Conservation (phyloP, 164 flowering plant genomes). For the Vitis vinifera region DNA sequence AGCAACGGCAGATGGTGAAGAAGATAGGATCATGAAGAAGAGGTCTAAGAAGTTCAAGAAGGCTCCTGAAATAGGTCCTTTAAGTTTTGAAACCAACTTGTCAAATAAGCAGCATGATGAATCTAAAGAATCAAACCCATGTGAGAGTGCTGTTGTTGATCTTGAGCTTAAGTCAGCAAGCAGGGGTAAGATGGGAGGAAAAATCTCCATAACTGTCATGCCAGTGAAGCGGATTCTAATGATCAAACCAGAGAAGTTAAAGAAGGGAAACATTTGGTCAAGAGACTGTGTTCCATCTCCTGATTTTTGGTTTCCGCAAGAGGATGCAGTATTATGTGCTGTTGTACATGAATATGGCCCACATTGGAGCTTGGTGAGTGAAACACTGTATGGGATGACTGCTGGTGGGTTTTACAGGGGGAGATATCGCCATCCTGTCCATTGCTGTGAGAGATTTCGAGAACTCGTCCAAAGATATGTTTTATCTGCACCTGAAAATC, state of each 20-base stretch:
- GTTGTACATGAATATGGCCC: constrained; percentile 91
- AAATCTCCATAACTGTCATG: constrained; percentile 73
- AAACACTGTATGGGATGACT: constrained; percentile 71
- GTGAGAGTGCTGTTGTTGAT: constrained; percentile 37
- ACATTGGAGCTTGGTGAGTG: constrained; percentile 89
- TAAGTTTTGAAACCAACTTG: constrained; percentile 20
- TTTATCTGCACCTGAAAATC: constrained; percentile 52
- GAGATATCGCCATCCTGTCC: constrained; percentile 84
- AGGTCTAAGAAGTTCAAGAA: constrained; percentile 70
- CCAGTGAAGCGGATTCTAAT: constrained; percentile 73
- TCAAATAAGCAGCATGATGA: constrained; percentile 38
- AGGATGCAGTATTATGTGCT: constrained; percentile 94
- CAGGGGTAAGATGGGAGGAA: constrained; percentile 73
- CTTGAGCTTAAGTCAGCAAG: constrained; percentile 54
- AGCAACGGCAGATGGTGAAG: constrained; percentile 32
- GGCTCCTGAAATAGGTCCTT: constrained; percentile 27
- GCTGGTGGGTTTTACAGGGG: constrained; percentile 94
- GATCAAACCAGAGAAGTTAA: constrained; percentile 84
- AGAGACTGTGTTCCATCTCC: constrained; percentile 70
- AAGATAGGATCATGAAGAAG: constrained; percentile 45
- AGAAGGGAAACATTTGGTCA: constrained; percentile 82
- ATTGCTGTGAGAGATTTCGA: constrained; percentile 92
- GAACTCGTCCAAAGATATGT: constrained; percentile 77
- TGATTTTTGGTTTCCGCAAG: constrained; percentile 84
- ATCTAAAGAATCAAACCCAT: constrained; percentile 33